Percentiles rank a stretch among this genome's conserved stretches.
phyloP scores from a whole-genome alignment of 257 asterid species.

The Primulina tabacum region DNA sequence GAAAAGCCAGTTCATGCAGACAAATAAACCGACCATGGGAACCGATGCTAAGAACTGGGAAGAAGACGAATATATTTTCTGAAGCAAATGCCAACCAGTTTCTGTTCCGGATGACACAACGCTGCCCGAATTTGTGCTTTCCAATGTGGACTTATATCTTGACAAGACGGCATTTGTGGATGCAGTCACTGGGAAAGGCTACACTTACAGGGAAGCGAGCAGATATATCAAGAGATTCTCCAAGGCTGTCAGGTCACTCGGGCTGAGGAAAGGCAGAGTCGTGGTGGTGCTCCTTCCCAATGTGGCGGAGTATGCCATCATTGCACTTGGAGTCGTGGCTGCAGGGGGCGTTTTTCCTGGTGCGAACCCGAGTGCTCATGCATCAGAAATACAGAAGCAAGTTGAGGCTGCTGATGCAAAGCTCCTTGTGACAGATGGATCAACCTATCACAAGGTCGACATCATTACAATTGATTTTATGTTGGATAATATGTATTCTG shows the following conservation, averaged over 20 bases:
- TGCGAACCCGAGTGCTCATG: slow-evolving; percentile 44
- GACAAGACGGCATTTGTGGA: slow-evolving; percentile 48
- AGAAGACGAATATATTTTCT: slow-evolving; percentile 35
- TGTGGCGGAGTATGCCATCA: slow-evolving; percentile 39
- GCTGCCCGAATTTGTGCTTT: slow-evolving; percentile 45
- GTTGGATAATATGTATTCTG: not conserved
- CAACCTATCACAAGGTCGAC: slow-evolving; percentile 35
- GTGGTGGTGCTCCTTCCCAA: slow-evolving; percentile 35
- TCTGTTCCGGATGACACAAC: slow-evolving; percentile 38
- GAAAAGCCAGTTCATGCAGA: not conserved
- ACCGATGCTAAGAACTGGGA: slow-evolving; percentile 23
- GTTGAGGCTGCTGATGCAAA: slow-evolving; percentile 49
- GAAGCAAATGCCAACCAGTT: slow-evolving; percentile 37
- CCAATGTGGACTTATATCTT: slow-evolving; percentile 29
- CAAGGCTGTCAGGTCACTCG: slow-evolving; percentile 45
- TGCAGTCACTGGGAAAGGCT: slow-evolving; percentile 36
- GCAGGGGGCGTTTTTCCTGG: slow-evolving; percentile 53
- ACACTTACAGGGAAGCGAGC: slow-evolving; percentile 37
- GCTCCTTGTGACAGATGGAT: slow-evolving; percentile 41
- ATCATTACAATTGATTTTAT: not conserved
- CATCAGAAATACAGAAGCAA: slow-evolving; percentile 52
- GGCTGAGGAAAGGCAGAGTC: slow-evolving; percentile 40
- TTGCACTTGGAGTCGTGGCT: slow-evolving; percentile 53
- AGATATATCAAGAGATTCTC: slow-evolving; percentile 46
- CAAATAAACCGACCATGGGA: slow-evolving; percentile 27